Evolutionary conservation across 1,284 basidiomycete genomes (phyloP), one percentile per base, ranked within the genome.

Genomic region (Ceratorhiza oryzae-sativae): DNA sequence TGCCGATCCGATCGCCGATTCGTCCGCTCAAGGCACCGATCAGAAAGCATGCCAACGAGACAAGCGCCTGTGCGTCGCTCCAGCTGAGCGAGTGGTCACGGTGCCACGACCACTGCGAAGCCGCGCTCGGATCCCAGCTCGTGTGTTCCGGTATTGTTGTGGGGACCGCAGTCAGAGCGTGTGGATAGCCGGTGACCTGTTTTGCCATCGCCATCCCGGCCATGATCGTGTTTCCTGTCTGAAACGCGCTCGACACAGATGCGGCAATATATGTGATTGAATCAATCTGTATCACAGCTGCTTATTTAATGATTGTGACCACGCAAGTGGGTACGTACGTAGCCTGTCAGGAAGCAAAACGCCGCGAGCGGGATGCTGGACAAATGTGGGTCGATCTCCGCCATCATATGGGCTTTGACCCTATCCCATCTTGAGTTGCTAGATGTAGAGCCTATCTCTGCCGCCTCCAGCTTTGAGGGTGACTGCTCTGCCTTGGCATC

Each of bases 331-430:
- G 36, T 36, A 27, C 49, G 45, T 65, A 84, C 86, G 76, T 77
- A 91, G 85, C 93, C 93, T 0, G 93, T 95, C 86, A 95, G 89
- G 80, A 94, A 93, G 80, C 92, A 94, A 78, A 88, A 94, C 9
- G 86, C 87, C 4, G 89, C 84, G 56, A 94, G 83, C 6, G 90
- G 89, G 3, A 82, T 82, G 0, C 87, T 86, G 0, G 86, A 83
- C 73, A 83, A 80, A 23, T 83, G 81, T 0, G 86, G 83, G 77
- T 94, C 90, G 70, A 94, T 84, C 63, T 92, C 87, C 59, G 76
- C 74, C 75, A 81, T 78, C 46, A 86, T 73, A 71, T 83, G 80
- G 0, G 75, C 48, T 25, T 61, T 73, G n/a, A 36, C 23, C 25
- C 30, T 63, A 30, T 41, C 42, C 20, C 23, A 46, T 30, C 46